Base-by-base conservation (phyloP, 495 filamentous ascomycete species). In the Parachaetomium inaequale region DNA sequence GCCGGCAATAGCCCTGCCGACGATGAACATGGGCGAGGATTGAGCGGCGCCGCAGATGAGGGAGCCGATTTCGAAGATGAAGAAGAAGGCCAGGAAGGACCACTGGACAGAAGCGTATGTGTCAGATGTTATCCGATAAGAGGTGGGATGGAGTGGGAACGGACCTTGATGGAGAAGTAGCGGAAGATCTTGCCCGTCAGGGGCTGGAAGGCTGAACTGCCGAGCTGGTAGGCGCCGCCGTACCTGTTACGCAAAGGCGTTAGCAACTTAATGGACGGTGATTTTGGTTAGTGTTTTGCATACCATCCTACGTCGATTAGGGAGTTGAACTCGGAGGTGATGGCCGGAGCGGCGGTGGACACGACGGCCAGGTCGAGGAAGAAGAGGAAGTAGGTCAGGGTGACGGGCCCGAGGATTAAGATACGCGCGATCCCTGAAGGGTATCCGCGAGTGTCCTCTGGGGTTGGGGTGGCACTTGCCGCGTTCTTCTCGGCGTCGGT, bases 1-100 rank as follows among this genome's bases (percentile, higher is more conserved):
- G 28, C 82, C 82, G 19, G 80, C 79, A 28, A 85, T 65, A 26
- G 80, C 79, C 47, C 82, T 72, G 19, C 81, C 81, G 28, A 82
- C 66, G 50, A 85, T 84, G 28, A 84, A 68, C 49, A 76, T 78
- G 11, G 62, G 60, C 23, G 77, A 79, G 17, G 58, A 76, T 0
- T 75, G 78, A 2, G 81, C 81, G 15, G 75, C 76, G 38, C 73
- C 83, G 51, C 81, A 84, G 19, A 84, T 60, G 1, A 78, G 68
- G 10, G 78, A 82, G 0, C 82, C 81, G 21, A 76, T 31, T 54
- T 77, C 72, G 62, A 77, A 79, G n/a, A 78, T 31, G 12, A 66
- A 1, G 10, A 75, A 67, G 7, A 69, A 69, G 10, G 54, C 40
- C 5, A 81, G 45, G 38, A 75, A 82, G 0, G 70, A 46, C 66